These are phyloP conservation scores for Stellera chamaejasme DNA, from an alignment of 345 rosid genomes.

Conservation along the genomic window DNA sequence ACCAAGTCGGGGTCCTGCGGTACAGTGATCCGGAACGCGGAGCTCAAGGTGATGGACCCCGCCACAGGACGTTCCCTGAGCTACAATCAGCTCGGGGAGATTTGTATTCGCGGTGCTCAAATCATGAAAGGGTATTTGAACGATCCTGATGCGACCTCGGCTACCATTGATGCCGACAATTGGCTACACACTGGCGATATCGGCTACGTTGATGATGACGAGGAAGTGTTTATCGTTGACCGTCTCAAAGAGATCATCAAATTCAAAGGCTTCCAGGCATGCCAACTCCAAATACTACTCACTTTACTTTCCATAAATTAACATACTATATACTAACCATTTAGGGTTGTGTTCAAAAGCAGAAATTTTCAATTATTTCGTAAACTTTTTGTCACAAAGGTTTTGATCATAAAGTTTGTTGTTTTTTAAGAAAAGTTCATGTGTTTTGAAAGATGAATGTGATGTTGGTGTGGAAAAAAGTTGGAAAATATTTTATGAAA, in stretches of 20 bases:
- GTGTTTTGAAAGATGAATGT: too few species aligned
- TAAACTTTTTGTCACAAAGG: too few species aligned
- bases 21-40: constrained; percentile 82
- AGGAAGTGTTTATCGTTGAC: constrained; percentile 78
- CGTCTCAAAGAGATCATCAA: constrained; percentile 86
- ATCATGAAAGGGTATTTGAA: constrained; percentile 91
- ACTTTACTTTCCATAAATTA: too few species aligned
- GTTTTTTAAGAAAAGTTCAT: too few species aligned
- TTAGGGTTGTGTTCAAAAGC: too few species aligned
- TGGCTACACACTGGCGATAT: constrained; percentile 96
- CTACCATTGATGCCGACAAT: constrained; percentile 66
- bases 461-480: too few species aligned
- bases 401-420: too few species aligned
- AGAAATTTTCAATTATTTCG: too few species aligned
- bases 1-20: constrained; percentile 93
- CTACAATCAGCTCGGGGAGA: constrained; percentile 76
- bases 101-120: constrained; percentile 85
- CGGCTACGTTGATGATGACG: constrained; percentile 77
- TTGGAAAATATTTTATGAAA: too few species aligned
- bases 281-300: constrained; percentile 6
- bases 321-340: neutral
- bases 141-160: constrained; percentile 54
- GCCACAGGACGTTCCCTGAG: constrained; percentile 61
- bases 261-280: constrained; percentile 95
- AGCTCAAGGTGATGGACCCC: constrained; percentile 81